Percentiles rank a stretch among this genome's conserved stretches.
phyloP scores from a whole-genome alignment of 805 yeast genomes.

The Henningerozyma blattae region DNA sequence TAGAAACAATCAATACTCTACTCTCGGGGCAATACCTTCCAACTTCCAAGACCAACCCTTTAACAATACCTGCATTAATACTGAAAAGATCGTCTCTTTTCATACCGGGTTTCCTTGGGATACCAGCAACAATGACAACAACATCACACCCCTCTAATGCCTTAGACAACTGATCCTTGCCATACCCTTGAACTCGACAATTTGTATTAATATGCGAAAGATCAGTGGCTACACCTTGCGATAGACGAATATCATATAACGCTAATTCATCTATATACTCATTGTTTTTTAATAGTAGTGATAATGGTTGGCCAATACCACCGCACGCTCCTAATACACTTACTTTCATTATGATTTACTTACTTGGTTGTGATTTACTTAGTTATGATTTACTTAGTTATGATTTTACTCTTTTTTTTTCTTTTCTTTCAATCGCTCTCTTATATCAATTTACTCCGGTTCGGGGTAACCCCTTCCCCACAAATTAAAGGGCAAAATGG shows the following conservation, averaged over 20 bases:
- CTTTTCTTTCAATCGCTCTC: no score
- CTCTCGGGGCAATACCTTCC: constrained; percentile 82
- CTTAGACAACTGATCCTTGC: constrained; percentile 66
- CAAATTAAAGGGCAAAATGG: no score
- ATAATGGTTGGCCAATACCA: constrained; percentile 91
- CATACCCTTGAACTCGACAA: constrained; percentile 78
- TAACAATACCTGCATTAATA: constrained; percentile 91
- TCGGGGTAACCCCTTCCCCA: no score
- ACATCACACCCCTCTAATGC: constrained; percentile 64
- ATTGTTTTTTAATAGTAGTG: constrained; percentile 75
- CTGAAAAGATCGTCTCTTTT: constrained; percentile 94
- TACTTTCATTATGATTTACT: no score
- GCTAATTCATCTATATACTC: constrained; percentile 78
- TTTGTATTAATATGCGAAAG: constrained; percentile 88
- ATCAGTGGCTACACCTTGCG: constrained; percentile 96
- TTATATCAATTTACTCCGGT: no score
- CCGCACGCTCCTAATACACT: constrained; percentile 79
- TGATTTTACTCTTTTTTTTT: no score
- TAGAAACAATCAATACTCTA: constrained; percentile 68
- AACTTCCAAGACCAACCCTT: constrained; percentile 78
- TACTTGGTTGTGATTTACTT: no score
- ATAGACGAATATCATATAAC: constrained; percentile 80
- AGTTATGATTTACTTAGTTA: no score
- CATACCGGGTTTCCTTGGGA: constrained; percentile 98
- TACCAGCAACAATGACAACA: constrained; percentile 93